These are phyloP conservation scores for Sonneratia alba DNA, from an alignment of 345 rosid genomes.

Conservation along the genomic window DNA sequence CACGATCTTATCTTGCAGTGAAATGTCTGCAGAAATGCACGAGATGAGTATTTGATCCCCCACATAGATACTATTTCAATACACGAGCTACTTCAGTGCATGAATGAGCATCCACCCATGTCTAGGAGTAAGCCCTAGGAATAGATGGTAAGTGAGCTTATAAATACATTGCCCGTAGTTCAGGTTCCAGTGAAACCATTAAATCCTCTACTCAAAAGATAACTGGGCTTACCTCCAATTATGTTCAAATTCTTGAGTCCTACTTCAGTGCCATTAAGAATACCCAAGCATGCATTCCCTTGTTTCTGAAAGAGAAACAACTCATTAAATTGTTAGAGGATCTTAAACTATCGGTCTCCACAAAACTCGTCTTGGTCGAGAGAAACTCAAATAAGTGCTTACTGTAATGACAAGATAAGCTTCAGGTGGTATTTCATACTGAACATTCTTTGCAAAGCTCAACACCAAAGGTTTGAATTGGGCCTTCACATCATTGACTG, in stretches of 20 bases:
- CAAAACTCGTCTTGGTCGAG: no score
- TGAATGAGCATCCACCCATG: neutral
- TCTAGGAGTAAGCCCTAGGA: no score
- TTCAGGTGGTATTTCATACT: conserved; percentile 56
- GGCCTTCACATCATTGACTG: conserved; percentile 35
- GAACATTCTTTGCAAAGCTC: conserved; percentile 43
- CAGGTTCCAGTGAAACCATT: neutral
- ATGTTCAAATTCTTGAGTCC: conserved; percentile 42
- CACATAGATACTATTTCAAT: neutral
- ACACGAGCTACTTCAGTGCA: neutral
- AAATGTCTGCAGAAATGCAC: conserved; percentile 11
- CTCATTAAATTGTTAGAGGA: neutral
- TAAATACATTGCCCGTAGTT: neutral
- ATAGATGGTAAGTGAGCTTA: no score
- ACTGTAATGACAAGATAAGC: conserved; percentile 73
- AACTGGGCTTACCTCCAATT: conserved; percentile 51
- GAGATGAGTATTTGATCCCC: no score
- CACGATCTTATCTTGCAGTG: conserved; percentile 53
- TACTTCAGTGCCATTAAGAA: conserved; percentile 53
- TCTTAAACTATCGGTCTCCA: no score
- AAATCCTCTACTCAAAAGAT: neutral
- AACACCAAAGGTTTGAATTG: conserved; percentile 54
- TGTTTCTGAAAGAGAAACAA: conserved; percentile 26
- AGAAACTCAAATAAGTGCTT: conserved; percentile 8
- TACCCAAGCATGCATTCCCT: conserved; percentile 78